Evolutionary conservation across 768 basidiomycete genomes (phyloP).

Genomic region (Udeniomyces megalosporus): DNA sequence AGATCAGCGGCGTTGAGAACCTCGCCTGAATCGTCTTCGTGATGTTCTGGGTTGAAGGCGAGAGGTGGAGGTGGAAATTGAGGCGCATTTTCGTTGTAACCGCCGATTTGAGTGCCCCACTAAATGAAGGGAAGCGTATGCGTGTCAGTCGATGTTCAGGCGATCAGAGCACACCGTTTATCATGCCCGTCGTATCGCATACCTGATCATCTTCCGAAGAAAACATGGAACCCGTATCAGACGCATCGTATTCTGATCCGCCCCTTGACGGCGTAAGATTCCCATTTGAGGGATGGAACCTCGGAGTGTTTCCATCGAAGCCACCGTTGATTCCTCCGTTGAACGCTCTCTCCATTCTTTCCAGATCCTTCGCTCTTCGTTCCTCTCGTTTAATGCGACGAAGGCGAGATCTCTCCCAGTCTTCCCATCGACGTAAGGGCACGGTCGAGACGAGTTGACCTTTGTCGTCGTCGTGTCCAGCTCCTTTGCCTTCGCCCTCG

Average conservation of each 20-base stretch:
- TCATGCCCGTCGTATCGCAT: too few relatives aligned
- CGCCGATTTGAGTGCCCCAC: conserved; percentile 90
- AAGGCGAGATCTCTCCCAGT: conserved; percentile 91
- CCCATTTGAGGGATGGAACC: conserved; percentile 20
- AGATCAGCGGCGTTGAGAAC: conserved; percentile 57
- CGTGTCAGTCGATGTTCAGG: too few relatives aligned
- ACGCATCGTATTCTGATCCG: conserved; percentile 42
- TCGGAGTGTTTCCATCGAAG: conserved; percentile 30
- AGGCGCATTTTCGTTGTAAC: conserved; percentile 62
- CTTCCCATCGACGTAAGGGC: conserved; percentile 97
- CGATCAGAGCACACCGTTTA: too few relatives aligned
- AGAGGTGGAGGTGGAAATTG: conserved; percentile 72
- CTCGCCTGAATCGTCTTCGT: conserved; percentile 27
- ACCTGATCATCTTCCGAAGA: conserved; percentile 53
- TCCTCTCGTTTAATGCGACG: conserved; percentile 80
- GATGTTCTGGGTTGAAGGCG: conserved; percentile 39
- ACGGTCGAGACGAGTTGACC: conserved; percentile 39
- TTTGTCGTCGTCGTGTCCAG: conserved; percentile 56
- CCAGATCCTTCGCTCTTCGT: conserved; percentile 28
- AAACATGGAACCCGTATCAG: conserved; percentile 21
- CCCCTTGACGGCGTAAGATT: conserved; percentile 25
- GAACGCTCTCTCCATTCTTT: conserved; percentile 50
- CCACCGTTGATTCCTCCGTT: conserved; percentile 22
- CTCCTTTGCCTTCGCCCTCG: conserved; percentile 68
- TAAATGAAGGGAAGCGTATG: conserved; percentile 28